These are phyloP conservation scores for Leccinum huronense DNA, from an alignment of 1,284 basidiomycete genomes.

Conservation along the genomic window DNA sequence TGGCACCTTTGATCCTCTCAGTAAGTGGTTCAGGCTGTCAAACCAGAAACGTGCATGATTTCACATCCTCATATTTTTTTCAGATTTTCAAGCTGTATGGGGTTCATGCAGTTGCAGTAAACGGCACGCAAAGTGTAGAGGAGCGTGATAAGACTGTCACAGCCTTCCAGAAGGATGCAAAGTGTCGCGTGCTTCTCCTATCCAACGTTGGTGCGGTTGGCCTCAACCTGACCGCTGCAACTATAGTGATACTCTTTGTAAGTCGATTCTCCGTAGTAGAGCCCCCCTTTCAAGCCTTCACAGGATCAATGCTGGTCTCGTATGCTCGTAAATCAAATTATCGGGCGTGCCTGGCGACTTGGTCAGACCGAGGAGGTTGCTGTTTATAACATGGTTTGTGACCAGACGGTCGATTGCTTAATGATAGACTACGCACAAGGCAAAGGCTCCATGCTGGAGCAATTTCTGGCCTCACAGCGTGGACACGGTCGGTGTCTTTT, in stretches of 20 bases:
- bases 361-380: slow-evolving; percentile 11
- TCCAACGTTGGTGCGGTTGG: slow-evolving; percentile 14
- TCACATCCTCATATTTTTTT: not conserved
- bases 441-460: slow-evolving; percentile 13
- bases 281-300: not conserved
- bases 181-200: slow-evolving; percentile 8
- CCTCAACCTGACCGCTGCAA: slow-evolving; percentile 15
- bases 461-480: slow-evolving; percentile 8
- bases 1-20: slow-evolving; percentile 13
- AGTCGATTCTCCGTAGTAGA: not conserved
- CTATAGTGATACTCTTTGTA: slow-evolving; percentile 15
- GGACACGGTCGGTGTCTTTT: not conserved
- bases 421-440: slow-evolving; percentile 14
- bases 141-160: slow-evolving; percentile 1
- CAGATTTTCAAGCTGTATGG: slow-evolving; percentile 9
- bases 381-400: slow-evolving; percentile 13
- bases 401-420: slow-evolving; percentile 16
- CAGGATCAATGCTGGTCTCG: slow-evolving; percentile 17
- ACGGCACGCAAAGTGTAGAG: slow-evolving; percentile 7
- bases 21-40: not conserved
- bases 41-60: not conserved
- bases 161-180: slow-evolving; percentile 5
- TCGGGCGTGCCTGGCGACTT: slow-evolving; percentile 15
- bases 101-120: slow-evolving; percentile 7
- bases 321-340: slow-evolving; percentile 15